phyloP scores from a whole-genome alignment of 2,329 filamentous ascomycete genomes.

The Scopulariopsis brevicaulis region DNA sequence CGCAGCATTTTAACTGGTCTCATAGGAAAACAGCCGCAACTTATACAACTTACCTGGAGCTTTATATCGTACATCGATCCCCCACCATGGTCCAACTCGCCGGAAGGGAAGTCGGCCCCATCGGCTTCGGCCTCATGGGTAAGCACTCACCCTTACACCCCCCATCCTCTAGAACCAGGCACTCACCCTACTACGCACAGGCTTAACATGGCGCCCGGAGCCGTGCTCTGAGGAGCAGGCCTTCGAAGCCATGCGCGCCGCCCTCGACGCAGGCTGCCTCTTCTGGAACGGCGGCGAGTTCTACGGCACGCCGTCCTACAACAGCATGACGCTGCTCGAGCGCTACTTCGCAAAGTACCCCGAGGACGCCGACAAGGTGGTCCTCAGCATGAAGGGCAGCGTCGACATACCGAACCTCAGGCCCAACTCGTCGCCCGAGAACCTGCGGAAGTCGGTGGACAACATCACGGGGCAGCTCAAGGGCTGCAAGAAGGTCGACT shows the following conservation, averaged over 20 bases:
- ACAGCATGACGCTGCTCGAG: slow-evolving; percentile 47
- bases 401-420: slow-evolving; percentile 19
- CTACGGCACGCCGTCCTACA: slow-evolving; percentile 48
- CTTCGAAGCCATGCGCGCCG: slow-evolving; percentile 42
- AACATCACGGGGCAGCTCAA: slow-evolving; percentile 36
- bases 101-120: slow-evolving; percentile 32
- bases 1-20: neutral
- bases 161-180: neutral
- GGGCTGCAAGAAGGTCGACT: slow-evolving; percentile 48
- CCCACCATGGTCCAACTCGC: slow-evolving; percentile 20
- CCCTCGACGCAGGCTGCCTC: slow-evolving; percentile 30
- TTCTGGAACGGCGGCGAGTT: slow-evolving; percentile 56
- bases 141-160: slow-evolving; percentile 9
- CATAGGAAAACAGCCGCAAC: neutral
- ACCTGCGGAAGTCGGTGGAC: slow-evolving; percentile 45
- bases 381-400: slow-evolving; percentile 52
- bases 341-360: slow-evolving; percentile 54
- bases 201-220: slow-evolving; percentile 29
- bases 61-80: too few species aligned
- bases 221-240: slow-evolving; percentile 31
- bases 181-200: slow-evolving; percentile 12
- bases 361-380: slow-evolving; percentile 49
- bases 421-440: slow-evolving; percentile 40
- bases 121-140: slow-evolving; percentile 46
- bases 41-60: neutral